Conservation (phyloP, 2,329 filamentous ascomycete species). For the Colletotrichum liriopes region DNA sequence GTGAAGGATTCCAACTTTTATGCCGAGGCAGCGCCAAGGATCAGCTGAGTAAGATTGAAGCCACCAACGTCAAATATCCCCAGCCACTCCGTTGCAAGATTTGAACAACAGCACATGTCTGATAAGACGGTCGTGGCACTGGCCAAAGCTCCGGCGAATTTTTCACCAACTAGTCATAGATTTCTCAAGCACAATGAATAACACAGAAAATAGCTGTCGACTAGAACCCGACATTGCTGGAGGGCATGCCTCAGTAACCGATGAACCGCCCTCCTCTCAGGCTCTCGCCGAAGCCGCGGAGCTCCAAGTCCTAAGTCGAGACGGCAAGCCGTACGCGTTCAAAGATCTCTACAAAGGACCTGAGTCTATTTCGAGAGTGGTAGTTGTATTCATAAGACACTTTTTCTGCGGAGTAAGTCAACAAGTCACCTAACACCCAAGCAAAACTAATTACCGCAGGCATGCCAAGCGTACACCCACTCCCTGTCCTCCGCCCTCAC, state of each 20-base stretch:
- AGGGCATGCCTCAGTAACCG: not conserved
- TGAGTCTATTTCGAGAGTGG: not conserved
- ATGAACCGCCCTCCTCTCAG: not conserved
- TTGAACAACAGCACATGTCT: not conserved
- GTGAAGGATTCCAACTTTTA: not conserved
- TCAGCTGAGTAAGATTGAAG: not conserved
- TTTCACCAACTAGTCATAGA: not conserved
- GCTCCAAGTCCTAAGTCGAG: not conserved
- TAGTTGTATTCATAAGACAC: not conserved
- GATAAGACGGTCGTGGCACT: not conserved
- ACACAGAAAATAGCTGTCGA: not conserved
- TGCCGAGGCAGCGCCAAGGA: not conserved
- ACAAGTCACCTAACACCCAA: too few species aligned
- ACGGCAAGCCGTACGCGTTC: not conserved
- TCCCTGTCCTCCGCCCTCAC: not conserved
- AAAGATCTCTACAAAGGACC: not conserved
- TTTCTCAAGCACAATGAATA: not conserved
- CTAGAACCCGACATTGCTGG: not conserved
- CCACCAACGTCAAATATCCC: not conserved
- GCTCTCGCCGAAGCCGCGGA: not conserved
- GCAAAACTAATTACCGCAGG: not conserved
- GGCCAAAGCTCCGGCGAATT: too few species aligned
- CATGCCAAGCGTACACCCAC: not conserved
- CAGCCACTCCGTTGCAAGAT: not conserved
- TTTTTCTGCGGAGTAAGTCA: not conserved